A percentile compares a stretch with the other conserved stretches of the same genome.
Conservation (phyloP, 805 yeast genomes). For the Saccharomyces mikatae region DNA sequence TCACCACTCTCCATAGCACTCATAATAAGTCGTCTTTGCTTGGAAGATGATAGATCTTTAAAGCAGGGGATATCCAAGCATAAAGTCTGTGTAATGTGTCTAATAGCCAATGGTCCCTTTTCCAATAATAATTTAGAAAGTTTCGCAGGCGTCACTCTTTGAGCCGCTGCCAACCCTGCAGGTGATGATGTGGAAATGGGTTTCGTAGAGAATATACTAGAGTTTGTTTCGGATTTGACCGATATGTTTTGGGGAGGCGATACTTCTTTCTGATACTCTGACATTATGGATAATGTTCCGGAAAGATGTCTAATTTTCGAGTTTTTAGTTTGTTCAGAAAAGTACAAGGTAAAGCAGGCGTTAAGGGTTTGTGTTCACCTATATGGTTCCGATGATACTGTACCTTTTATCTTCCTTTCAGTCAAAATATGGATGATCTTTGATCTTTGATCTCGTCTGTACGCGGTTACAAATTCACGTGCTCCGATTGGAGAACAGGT, state of each 20-base stretch:
- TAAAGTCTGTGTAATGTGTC: constrained; percentile 77
- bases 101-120: constrained; percentile 84
- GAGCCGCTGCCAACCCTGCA: constrained; percentile 80
- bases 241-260: not conserved
- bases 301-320: not conserved
- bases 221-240: not conserved
- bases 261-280: not conserved
- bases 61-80: constrained; percentile 70
- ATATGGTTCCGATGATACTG: not conserved
- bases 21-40: constrained; percentile 85
- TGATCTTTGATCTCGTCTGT: not conserved
- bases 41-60: constrained; percentile 70
- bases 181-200: constrained; percentile 71
- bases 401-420: not conserved
- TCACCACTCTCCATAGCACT: constrained; percentile 75
- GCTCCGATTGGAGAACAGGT: not conserved
- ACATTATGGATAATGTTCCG: not conserved
- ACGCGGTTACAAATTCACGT: not conserved
- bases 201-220: constrained; percentile 3
- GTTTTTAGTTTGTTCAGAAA: not conserved
- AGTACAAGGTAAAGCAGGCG: not conserved
- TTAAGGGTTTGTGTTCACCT: not conserved
- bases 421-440: not conserved
- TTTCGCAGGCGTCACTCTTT: constrained; percentile 72
- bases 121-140: constrained; percentile 57